Evolutionary conservation across 257 asterid genomes (phyloP), one percentile per base, ranked within the genome.

Genomic region (Solanum ossicruentum): DNA sequence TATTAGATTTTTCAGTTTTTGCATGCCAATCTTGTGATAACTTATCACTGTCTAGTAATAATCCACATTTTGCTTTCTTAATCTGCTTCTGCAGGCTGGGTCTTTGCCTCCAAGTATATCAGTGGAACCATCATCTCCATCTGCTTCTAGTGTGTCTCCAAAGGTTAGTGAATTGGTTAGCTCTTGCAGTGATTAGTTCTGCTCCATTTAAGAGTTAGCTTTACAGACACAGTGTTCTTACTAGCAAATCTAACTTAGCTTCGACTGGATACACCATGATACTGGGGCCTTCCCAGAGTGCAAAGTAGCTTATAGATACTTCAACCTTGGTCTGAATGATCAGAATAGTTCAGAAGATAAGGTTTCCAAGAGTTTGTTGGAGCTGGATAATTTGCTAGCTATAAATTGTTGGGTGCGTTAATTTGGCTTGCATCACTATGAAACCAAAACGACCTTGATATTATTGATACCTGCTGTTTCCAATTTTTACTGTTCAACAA

Each of bases 101-200:
- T 90, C 96, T 41, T 84, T 93, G 85, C 95, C 98, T 49, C 39
- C 90, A 63, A 88, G 65, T 86, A 84, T 91, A 66, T 87, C 85
- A 7, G 61, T 71, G 49, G 96, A 93, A 85, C 87, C 89, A 54
- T 89, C 92, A 73, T 89, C 99, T 63, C 93, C 98, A 28, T 92
- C 94, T 85, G 73, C 93, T 32, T 87, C 92, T 28, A 87, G 84
- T 85, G 92, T 88, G 84, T 83, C 88, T 84, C 83, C 20, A 70
- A 90, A 85, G 92, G 97, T 91, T 85, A 39, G 83, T 47, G 56
- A 63, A 21, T 51, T 51, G 82, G 82, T 77, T 81, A 49, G 58
- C 56, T 58, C 11, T 23, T 52, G 63, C 82, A 81, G 70, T 45
- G 6, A 28, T 85, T 80, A 36, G 47, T 21, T 67, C 43, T 77